These are phyloP conservation scores for Plasmodium gonderi DNA, from an alignment of 169 alveolate species.

Conservation along the genomic window DNA sequence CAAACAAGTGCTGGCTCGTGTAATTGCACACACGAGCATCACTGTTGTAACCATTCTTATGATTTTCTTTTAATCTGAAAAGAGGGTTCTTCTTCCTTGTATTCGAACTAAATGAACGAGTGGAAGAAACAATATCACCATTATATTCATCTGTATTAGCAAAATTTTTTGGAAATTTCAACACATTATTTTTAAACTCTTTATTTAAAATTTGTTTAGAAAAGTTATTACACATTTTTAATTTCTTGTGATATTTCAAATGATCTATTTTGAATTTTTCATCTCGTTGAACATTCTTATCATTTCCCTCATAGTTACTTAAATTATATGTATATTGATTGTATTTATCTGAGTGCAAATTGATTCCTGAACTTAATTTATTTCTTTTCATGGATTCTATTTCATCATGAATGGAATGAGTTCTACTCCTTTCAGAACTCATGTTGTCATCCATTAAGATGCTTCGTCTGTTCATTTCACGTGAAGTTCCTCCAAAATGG, in stretches of 20 bases:
- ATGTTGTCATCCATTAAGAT: background rate
- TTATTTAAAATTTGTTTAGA: conserved; percentile 41
- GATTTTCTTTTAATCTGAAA: background rate
- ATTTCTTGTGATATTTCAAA: conserved; percentile 27
- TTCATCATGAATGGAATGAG: background rate
- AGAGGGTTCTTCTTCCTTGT: background rate
- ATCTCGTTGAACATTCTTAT: background rate
- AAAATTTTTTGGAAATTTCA: conserved; percentile 5
- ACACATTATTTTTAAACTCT: conserved; percentile 27
- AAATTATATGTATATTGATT: too few species aligned
- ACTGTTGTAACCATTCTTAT: background rate
- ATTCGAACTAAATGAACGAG: background rate
- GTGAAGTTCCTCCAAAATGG: too few species aligned
- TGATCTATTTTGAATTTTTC: conserved; percentile 15
- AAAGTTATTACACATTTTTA: conserved; percentile 31
- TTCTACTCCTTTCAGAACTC: too few species aligned
- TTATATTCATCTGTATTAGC: background rate
- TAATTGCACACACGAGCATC: background rate
- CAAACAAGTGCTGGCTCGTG: too few species aligned
- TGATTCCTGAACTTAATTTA: too few species aligned
- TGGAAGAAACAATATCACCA: background rate
- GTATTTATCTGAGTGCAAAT: too few species aligned
- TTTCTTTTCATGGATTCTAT: too few species aligned
- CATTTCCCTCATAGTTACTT: too few species aligned
- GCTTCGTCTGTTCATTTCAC: background rate